These are phyloP conservation scores for Eucalyptus camaldulensis DNA, from an alignment of 345 rosid genomes.

Conservation along the genomic window DNA sequence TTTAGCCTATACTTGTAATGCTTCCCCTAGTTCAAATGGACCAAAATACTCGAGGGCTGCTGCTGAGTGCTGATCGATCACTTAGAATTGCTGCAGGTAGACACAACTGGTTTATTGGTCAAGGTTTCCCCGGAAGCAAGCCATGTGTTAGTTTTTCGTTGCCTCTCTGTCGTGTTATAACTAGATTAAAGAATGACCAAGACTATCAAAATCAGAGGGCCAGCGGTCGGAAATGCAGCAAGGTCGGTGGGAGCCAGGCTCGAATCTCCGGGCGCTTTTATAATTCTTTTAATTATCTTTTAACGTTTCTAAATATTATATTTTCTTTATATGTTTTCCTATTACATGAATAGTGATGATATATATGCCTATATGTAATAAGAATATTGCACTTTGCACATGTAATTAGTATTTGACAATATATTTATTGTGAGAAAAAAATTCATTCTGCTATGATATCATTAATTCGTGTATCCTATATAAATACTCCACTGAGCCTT, in stretches of 20 bases:
- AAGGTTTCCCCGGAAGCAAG: not conserved
- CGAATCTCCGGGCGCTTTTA: not conserved
- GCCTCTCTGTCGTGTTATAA: not conserved
- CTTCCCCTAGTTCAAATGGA: not conserved
- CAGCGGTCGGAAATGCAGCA: not conserved
- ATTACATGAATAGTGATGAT: too few relatives aligned
- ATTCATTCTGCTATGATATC: rapidly evolving
- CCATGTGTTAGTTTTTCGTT: too few relatives aligned
- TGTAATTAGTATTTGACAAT: too few relatives aligned
- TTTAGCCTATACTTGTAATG: not conserved
- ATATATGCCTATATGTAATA: too few relatives aligned
- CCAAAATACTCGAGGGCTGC: not conserved
- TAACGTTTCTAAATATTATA: too few relatives aligned
- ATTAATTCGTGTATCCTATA: too few relatives aligned
- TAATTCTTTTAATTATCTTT: too few relatives aligned
- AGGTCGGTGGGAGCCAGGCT: too few relatives aligned
- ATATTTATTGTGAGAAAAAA: too few relatives aligned
- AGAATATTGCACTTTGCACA: too few relatives aligned
- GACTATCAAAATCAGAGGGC: not conserved
- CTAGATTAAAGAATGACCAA: too few relatives aligned
- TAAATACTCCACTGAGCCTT: rapidly evolving
- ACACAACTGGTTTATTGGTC: not conserved
- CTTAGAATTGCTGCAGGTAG: not conserved
- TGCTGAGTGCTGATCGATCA: not conserved
- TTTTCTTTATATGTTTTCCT: too few relatives aligned